Conservation (phyloP, 1,139 yeast genomes). For the Protomyces macrosporus region DNA sequence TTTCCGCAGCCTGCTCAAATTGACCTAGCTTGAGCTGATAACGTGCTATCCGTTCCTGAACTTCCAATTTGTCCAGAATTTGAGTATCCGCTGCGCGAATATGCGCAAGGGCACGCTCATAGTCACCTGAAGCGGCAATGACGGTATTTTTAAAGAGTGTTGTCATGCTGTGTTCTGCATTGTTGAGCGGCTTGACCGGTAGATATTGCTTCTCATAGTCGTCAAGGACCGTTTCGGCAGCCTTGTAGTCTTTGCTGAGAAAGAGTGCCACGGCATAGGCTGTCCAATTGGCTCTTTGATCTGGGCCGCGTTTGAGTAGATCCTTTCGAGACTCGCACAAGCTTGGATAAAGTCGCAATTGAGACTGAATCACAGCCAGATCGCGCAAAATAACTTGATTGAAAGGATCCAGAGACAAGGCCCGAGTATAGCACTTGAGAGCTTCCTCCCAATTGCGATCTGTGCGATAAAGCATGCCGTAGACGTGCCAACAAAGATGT, state of each 20-base stretch:
- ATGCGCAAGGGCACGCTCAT: conserved; percentile 57
- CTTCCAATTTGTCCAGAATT: conserved; percentile 52
- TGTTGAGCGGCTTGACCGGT: conserved; percentile 12
- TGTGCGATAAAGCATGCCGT: conserved; percentile 76
- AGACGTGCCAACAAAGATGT: conserved; percentile 74
- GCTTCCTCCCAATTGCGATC: conserved; percentile 70
- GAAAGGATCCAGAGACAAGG: conserved; percentile 70
- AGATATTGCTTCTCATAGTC: conserved; percentile 2
- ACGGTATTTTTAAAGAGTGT: conserved; percentile 61
- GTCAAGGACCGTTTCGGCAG: conserved; percentile 62
- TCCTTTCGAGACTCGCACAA: conserved; percentile 55
- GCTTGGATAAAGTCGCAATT: conserved; percentile 64
- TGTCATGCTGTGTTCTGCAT: conserved; percentile 35
- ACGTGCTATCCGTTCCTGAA: conserved; percentile 60
- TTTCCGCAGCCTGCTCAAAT: conserved; percentile 57
- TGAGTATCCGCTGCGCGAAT: conserved; percentile 50
- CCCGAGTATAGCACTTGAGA: conserved; percentile 70
- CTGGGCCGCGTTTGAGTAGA: conserved; percentile 70
- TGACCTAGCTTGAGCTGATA: conserved; percentile 47
- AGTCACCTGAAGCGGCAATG: conserved; percentile 60
- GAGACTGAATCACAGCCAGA: conserved; percentile 71
- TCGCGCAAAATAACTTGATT: conserved; percentile 80
- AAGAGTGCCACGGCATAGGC: conserved; percentile 82
- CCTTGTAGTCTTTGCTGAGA: conserved; percentile 58
- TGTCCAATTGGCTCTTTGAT: conserved; percentile 89